These are phyloP conservation scores for Cicer yamashitae DNA, from an alignment of 306 rosid species.

Conservation along the genomic window DNA sequence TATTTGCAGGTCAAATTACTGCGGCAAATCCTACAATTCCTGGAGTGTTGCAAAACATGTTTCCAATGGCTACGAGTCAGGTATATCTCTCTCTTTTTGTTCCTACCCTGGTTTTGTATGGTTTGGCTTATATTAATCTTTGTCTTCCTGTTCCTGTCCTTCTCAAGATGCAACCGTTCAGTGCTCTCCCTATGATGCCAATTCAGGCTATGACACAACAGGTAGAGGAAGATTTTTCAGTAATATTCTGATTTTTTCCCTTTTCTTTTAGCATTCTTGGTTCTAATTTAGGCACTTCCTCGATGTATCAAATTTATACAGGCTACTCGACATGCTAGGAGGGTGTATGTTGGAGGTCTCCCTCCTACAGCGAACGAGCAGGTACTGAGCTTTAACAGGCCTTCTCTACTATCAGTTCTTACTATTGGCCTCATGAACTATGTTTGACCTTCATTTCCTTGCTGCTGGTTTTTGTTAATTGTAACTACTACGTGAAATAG, in stretches of 20 bases:
- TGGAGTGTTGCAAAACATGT: conserved; percentile 86
- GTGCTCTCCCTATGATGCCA: conserved; percentile 94
- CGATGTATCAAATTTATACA: conserved; percentile 43
- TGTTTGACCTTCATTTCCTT: neutral
- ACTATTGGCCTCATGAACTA: neutral
- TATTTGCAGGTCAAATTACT: conserved; percentile 81
- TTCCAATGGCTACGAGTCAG: conserved; percentile 81
- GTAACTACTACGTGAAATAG: neutral
- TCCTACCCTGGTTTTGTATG: neutral
- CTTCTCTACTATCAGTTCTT: conserved; percentile 2
- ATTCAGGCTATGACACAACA: conserved; percentile 99
- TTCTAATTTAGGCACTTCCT: conserved; percentile 27
- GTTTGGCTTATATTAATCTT: conserved; percentile 28
- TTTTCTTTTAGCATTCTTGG: neutral
- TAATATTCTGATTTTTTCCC: neutral
- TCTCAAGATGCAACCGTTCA: conserved; percentile 68
- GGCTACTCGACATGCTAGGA: conserved; percentile 99
- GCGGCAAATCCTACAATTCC: conserved; percentile 79
- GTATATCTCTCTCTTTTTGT: conserved; percentile 53
- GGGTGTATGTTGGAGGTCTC: conserved; percentile 97
- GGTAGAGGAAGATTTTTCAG: conserved; percentile 52
- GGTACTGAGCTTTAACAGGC: conserved; percentile 49
- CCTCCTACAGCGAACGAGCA: conserved; percentile 99
- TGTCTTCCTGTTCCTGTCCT: conserved; percentile 17
- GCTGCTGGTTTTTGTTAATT: conserved; percentile 1